These are phyloP conservation scores for Fallopia convolvulus DNA, from an alignment of 148 eudicot genomes.

Conservation along the genomic window DNA sequence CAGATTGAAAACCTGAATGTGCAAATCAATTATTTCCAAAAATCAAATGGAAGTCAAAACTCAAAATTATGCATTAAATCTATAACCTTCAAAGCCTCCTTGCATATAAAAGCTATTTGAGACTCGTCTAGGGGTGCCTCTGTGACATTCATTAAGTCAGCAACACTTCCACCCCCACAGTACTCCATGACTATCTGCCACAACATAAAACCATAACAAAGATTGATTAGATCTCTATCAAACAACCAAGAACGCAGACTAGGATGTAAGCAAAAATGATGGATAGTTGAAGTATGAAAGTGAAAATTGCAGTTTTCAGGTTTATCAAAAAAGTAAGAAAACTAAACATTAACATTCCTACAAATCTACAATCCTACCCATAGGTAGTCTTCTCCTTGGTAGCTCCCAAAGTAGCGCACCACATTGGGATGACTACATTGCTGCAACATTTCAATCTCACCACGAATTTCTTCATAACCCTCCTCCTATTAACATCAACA, in stretches of 20 bases:
- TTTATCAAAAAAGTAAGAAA: not conserved
- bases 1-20: not conserved
- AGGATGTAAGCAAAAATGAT: not conserved
- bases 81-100: constrained; percentile 86
- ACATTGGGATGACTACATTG: constrained; percentile 99
- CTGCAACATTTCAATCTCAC: constrained; percentile 99
- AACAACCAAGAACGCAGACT: not conserved
- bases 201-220: constrained; percentile 13
- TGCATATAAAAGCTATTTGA: constrained; percentile 88
- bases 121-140: constrained; percentile 83
- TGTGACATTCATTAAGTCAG: constrained; percentile 90
- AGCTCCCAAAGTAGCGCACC: constrained; percentile 97
- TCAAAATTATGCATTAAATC: not conserved
- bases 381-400: constrained; percentile 95
- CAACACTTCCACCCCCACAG: constrained; percentile 99
- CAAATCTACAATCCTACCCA: constrained; percentile 48
- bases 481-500: constrained; percentile 53
- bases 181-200: constrained; percentile 99
- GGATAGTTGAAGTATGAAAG: not conserved
- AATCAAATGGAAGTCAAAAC: not conserved
- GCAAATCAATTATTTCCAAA: not conserved
- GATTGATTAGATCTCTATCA: constrained; percentile 1
- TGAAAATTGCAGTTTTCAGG: not conserved
- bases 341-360: constrained; percentile 11
- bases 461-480: constrained; percentile 97